Evolutionary conservation across 176 grass and related monocot species (phyloP), one percentile per base, ranked within the genome.

Genomic region (Paspalum notatum): DNA sequence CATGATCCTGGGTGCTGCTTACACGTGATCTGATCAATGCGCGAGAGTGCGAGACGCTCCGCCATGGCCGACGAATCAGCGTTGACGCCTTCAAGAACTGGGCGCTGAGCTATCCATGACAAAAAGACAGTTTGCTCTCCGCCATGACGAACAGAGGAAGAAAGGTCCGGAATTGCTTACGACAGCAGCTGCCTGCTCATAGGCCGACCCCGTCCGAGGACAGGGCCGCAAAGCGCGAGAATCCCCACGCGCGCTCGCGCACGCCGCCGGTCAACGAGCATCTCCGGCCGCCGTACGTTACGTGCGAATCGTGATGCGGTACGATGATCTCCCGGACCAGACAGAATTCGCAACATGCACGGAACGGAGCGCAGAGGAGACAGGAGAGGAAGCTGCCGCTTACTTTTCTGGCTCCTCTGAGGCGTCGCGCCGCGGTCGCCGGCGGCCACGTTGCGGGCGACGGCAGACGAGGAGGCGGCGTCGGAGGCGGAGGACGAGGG

Each of bases 191-290:
- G 25, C 71, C 18, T 20, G 62, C 69, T 85, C 40, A 18, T 65
- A 82, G 72, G 78, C 54, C 77, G 53, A 46, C 2, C 25, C 32
- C 66, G 26, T 62, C 65, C 69, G 66, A 4, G 66, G 27, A 71
- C 13, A 13, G 24, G 60, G 56, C 25, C 49, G 62, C 50, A 20
- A 22, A 13, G 38, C 51, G 46, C 41, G 37, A 74, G 59, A 78
- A 59, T 77, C 78, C 72, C 66, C 27, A 5, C 26, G 49, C 32
- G 21, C 13, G 25, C 22, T 5, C 82, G 24, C 9, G 39, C 77
- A 6, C 21, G 40, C 56, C 9, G 22, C 59, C 44, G 87, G 77
- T 85, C 87, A 85, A 89, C 82, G 55, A 51, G 38, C 43, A 65
- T 48, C 12, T 4, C 8, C 32, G 32, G 32, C 32, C 5, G 21